phyloP scores from a whole-genome alignment of 106 monocot genomes.

The Apostasia ramifera region DNA sequence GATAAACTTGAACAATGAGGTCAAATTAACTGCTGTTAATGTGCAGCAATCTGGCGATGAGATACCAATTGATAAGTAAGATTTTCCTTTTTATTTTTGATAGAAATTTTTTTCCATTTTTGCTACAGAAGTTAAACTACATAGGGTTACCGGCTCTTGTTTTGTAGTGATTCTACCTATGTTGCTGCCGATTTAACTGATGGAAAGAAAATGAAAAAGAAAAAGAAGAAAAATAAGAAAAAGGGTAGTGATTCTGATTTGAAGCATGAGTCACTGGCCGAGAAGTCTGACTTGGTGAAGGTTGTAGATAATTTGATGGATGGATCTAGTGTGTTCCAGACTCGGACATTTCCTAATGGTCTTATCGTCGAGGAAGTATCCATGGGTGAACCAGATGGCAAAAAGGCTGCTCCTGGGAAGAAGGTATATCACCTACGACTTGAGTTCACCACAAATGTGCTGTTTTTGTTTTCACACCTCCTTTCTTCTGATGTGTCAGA shows the following conservation, averaged over 20 bases:
- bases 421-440: no score
- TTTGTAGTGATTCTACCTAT: background rate
- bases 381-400: slow-evolving; percentile 70
- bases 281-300: slow-evolving; percentile 10
- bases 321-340: slow-evolving; percentile 10
- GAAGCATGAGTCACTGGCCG: slow-evolving; percentile 3
- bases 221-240: slow-evolving; percentile 36
- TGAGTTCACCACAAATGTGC: no score
- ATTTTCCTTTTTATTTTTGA: background rate
- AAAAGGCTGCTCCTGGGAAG: slow-evolving; percentile 47
- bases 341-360: slow-evolving; percentile 42
- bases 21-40: background rate
- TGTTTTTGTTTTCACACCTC: background rate
- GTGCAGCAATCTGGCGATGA: background rate
- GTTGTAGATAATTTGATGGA: background rate
- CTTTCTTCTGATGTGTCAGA: slow-evolving; percentile 20
- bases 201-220: slow-evolving; percentile 19
- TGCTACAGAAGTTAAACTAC: no score
- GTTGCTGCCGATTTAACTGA: background rate
- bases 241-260: slow-evolving; percentile 16
- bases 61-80: slow-evolving; percentile 1
- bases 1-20: background rate
- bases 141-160: background rate
- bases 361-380: slow-evolving; percentile 49
- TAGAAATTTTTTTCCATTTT: no score